Percentiles rank a stretch among this genome's conserved stretches.
Evolutionary conservation across 306 rosid species (phyloP).

Genomic region (Prunus salicina): DNA sequence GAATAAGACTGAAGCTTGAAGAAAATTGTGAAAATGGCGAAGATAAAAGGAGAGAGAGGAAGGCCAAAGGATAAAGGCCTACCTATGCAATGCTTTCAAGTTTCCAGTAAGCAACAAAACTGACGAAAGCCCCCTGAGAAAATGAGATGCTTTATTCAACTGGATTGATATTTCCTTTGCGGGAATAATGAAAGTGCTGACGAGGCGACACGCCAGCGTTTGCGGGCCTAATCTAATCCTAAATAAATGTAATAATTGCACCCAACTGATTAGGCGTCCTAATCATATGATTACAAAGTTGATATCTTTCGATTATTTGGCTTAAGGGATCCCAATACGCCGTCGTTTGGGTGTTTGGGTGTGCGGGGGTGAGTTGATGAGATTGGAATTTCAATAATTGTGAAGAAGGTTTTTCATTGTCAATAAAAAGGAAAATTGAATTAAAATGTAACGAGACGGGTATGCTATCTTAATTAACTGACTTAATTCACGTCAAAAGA

Average conservation of each 20-base stretch:
- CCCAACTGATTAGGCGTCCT: not conserved
- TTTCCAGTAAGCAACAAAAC: not conserved
- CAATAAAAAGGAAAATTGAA: too few relatives aligned
- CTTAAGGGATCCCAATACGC: too few relatives aligned
- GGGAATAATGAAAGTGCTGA: not conserved
- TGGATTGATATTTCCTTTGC: not conserved
- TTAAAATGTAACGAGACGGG: fast-evolving
- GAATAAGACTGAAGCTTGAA: not conserved
- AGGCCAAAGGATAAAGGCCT: not conserved
- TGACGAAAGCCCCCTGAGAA: not conserved
- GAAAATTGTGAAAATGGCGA: not conserved
- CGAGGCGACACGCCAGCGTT: constrained; percentile 24
- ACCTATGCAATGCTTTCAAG: not conserved
- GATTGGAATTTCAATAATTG: too few relatives aligned
- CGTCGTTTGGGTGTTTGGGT: too few relatives aligned
- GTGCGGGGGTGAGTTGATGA: too few relatives aligned
- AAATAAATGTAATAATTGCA: not conserved
- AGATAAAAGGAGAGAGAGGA: not conserved
- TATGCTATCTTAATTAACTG: fast-evolving
- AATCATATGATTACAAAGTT: too few relatives aligned
- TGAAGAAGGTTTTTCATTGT: too few relatives aligned
- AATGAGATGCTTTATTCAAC: not conserved
- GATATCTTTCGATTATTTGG: too few relatives aligned
- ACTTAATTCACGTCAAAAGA: too few relatives aligned
- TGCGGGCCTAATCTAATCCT: not conserved